Conservation (phyloP, 2,329 filamentous ascomycete genomes). For the Pseudocercospora fijiensis region DNA sequence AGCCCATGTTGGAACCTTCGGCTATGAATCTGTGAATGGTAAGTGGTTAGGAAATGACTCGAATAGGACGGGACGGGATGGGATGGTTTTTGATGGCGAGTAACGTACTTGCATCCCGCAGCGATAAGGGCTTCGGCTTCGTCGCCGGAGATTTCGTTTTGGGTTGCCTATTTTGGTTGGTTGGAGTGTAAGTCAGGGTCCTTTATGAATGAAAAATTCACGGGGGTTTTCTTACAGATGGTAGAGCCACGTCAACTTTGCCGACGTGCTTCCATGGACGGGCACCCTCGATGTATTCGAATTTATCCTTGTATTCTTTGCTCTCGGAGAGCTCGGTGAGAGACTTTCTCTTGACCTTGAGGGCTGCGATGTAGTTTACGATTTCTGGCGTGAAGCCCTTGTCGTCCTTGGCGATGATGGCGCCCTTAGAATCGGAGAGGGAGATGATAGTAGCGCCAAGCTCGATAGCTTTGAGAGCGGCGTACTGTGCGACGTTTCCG, state of each 20-base stretch:
- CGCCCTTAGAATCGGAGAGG: slow-evolving; percentile 87
- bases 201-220: too few species aligned
- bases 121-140: slow-evolving; percentile 81
- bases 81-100: too few species aligned
- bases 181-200: too few species aligned
- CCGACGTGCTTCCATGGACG: slow-evolving; percentile 90
- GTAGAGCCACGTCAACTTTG: slow-evolving; percentile 86
- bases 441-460: slow-evolving; percentile 90
- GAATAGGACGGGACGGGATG: too few species aligned
- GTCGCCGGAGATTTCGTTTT: slow-evolving; percentile 93
- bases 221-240: slow-evolving; percentile 60
- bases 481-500: slow-evolving; percentile 97
- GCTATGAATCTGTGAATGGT: too few species aligned
- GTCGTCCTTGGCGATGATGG: slow-evolving; percentile 71
- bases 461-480: slow-evolving; percentile 93
- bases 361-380: slow-evolving; percentile 71
- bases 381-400: slow-evolving; percentile 75
- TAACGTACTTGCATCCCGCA: slow-evolving; percentile 70
- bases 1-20: slow-evolving; percentile 99
- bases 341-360: slow-evolving; percentile 85
- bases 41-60: too few species aligned
- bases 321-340: slow-evolving; percentile 69
- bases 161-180: slow-evolving; percentile 66
- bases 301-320: slow-evolving; percentile 59
- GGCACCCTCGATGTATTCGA: slow-evolving; percentile 82